A percentile compares a stretch with the other conserved stretches of the same genome.
Evolutionary conservation across 2,329 filamentous ascomycete species (phyloP).

Genomic region (Verticillium zaregamsianum): DNA sequence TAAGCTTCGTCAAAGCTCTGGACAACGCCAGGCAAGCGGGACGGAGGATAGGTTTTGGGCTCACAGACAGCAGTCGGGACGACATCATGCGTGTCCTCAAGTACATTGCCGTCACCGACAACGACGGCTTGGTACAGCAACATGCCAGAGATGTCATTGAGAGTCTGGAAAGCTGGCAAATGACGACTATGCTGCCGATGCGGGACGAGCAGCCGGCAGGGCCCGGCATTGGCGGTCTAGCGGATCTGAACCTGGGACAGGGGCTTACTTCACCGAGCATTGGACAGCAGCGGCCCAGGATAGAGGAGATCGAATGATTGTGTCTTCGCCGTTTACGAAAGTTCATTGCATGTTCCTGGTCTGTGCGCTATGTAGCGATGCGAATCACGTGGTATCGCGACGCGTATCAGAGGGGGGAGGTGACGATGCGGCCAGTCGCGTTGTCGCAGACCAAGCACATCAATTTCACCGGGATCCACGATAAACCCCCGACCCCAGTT

Average conservation of each 20-base stretch:
- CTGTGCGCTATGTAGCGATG: no score
- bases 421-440: no score
- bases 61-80: conserved; percentile 50
- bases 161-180: conserved; percentile 58
- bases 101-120: conserved; percentile 63
- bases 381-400: no score
- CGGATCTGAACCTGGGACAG: conserved; percentile 6
- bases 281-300: conserved; percentile 31
- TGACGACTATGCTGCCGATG: conserved; percentile 43
- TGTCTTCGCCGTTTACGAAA: conserved; percentile 7
- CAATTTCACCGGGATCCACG: no score
- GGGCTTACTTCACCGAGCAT: conserved; percentile 22
- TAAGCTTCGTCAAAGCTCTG: conserved; percentile 58
- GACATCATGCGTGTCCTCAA: conserved; percentile 59
- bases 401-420: no score
- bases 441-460: background rate
- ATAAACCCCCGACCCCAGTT: background rate
- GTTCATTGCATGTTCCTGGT: background rate
- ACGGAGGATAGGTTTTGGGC: conserved; percentile 45
- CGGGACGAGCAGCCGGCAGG: background rate
- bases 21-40: conserved; percentile 45
- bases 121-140: conserved; percentile 62
- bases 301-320: conserved; percentile 58
- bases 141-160: conserved; percentile 66
- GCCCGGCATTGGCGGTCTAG: conserved; percentile 4